Base-by-base conservation (phyloP, 768 basidiomycete genomes). In the Pulveroboletus ravenelii region DNA sequence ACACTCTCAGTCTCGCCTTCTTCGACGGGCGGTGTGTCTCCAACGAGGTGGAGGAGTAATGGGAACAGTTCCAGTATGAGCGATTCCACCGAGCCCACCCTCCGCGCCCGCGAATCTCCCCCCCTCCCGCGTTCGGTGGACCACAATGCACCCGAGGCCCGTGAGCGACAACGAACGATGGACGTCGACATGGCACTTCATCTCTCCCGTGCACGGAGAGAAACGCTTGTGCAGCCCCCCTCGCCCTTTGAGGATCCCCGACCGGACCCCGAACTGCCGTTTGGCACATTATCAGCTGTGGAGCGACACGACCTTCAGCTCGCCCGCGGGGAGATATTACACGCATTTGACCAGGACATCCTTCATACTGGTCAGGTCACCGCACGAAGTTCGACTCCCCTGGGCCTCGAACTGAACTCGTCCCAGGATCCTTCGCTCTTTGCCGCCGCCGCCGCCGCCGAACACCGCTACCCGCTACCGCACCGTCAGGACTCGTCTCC, bases 171-270 rank as follows among this genome's bases (percentile, higher is more conserved):
- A 73, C 80, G 88, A 32, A 84, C 90, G 6, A 89, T 96, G 85
- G 94, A 97, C 61, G 89, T 89, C 1, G 93, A 94, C 61, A 91
- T 92, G 87, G 90, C 88, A 47, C 78, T 89, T 63, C 85, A 87
- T 30, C 78, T 87, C 37, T 87, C 85, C 20, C 76, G 80, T 18
- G 87, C 86, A 1, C 78, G 89, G 18, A 74, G 84, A 52, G 82
- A 82, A 45, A 85, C 85, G 0, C 60, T 81, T 7, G 66, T 71
- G 5, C 62, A 61, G 10, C 68, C 73, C 1, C 64, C 74, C 23
- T 57, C 72, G 12, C 67, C 72, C 18, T 69, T 62, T 25, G 63
- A 61, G n/a, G 45, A 8, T 47, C 69, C 59, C 52, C 70, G 45
- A 57, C 68, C 61, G 6, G 66, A 66, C 15, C 35, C 62, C 1